Percentiles rank a stretch among this genome's conserved stretches.
Evolutionary conservation across 192 early-diverging fungal species (phyloP).

Genomic region (Rhizoclosmatium globosum): DNA sequence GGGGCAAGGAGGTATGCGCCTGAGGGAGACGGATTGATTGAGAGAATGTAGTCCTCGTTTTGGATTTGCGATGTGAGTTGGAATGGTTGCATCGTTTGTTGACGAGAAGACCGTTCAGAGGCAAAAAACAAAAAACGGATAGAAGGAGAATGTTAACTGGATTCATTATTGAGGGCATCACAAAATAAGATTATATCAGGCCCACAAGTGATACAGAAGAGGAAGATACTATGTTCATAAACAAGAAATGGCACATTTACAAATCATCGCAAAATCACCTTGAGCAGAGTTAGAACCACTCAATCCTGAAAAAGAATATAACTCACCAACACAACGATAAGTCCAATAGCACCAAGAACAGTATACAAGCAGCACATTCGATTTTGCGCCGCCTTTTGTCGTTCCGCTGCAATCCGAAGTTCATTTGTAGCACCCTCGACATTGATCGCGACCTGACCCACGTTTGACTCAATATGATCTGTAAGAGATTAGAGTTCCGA

Average conservation of each 20-base stretch:
- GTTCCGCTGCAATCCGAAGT: conserved; percentile 77
- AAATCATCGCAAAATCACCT: conserved; percentile 8
- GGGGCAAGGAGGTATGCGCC: conserved; percentile 2
- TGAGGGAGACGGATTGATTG: neutral
- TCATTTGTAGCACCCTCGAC: conserved; percentile 83
- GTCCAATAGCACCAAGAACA: conserved; percentile 75
- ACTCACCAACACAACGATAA: conserved; percentile 62
- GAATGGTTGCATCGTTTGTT: conserved; percentile 1
- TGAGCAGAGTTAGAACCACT: neutral
- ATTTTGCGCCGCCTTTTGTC: conserved; percentile 81
- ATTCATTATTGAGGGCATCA: too few relatives aligned
- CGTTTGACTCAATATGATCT: conserved; percentile 97
- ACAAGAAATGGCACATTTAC: neutral
- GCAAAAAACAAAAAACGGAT: conserved; percentile 1
- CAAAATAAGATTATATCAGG: too few relatives aligned
- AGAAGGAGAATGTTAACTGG: neutral
- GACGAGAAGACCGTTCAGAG: neutral
- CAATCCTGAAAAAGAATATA: conserved; percentile 2
- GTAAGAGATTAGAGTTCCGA: conserved; percentile 1
- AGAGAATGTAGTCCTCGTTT: conserved; percentile 23
- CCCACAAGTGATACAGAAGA: too few relatives aligned
- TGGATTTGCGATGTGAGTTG: conserved; percentile 8
- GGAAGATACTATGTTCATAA: too few relatives aligned
- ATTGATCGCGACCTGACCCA: conserved; percentile 81
- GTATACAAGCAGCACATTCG: conserved; percentile 86